These are phyloP conservation scores for Coleophoma cylindrospora DNA, from an alignment of 2,329 filamentous ascomycete species.

Conservation along the genomic window DNA sequence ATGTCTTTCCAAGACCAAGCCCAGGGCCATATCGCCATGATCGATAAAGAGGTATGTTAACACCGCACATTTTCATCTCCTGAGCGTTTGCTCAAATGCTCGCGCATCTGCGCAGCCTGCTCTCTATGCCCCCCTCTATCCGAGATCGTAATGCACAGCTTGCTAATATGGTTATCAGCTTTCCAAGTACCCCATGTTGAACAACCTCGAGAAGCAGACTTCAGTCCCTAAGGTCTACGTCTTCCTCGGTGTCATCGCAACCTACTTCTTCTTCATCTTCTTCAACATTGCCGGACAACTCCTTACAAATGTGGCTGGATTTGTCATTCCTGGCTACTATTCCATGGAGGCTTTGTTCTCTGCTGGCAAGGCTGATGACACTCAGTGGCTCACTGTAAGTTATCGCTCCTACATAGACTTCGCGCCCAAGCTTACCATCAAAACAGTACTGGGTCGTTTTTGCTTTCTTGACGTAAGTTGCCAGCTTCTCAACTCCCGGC, in stretches of 20 bases:
- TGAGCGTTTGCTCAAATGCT: neutral
- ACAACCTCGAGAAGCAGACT: slow-evolving; percentile 82
- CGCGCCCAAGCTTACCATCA: slow-evolving; percentile 8
- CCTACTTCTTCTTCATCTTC: slow-evolving; percentile 89
- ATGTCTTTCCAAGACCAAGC: slow-evolving; percentile 77
- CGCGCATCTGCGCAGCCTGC: neutral
- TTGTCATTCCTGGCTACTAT: slow-evolving; percentile 80
- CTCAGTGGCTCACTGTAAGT: slow-evolving; percentile 72
- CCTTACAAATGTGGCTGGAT: slow-evolving; percentile 81
- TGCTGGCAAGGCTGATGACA: slow-evolving; percentile 68
- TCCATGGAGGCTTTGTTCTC: slow-evolving; percentile 75
- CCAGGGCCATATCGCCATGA: slow-evolving; percentile 69
- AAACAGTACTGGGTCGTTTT: slow-evolving; percentile 82
- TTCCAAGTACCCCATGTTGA: slow-evolving; percentile 77
- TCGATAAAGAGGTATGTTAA: slow-evolving; percentile 74
- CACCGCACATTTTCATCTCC: neutral
- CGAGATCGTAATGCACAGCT: neutral
- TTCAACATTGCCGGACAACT: slow-evolving; percentile 90
- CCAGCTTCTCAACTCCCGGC: neutral
- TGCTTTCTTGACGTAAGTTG: slow-evolving; percentile 65
- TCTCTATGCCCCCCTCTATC: neutral
- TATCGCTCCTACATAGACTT: neutral
- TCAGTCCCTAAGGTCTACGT: slow-evolving; percentile 82
- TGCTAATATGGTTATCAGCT: slow-evolving; percentile 45
- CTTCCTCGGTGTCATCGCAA: slow-evolving; percentile 66